Base-by-base conservation (phyloP, 202 grass and related monocot species). In the Brachypodium distachyon region DNA sequence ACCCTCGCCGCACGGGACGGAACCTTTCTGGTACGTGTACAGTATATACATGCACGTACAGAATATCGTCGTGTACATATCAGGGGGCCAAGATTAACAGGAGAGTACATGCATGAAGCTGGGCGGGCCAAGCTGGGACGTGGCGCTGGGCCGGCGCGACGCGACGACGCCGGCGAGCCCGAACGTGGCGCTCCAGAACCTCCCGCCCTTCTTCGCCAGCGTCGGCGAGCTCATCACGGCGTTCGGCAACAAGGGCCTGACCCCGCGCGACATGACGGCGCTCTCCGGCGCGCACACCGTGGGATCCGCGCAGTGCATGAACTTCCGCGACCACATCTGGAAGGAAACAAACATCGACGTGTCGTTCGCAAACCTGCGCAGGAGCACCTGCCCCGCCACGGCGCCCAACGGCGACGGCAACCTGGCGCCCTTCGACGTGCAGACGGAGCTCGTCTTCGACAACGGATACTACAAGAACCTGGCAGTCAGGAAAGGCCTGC, bases 201-300 rank as follows among this genome's bases (percentile, higher is more conserved):
- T 94, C 7, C 88, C 88, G 0, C 31, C n/a, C n/a, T n/a, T n/a
- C n/a, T n/a, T n/a, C 34, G 38, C 79, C 85, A 12, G 12, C 9
- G 19, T 94, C 4, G 8, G 12, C 44, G 1, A 2, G 11, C 87
- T 94, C 47, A 55, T 90, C 80, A 6, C 28, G 2, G 3, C 12
- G 25, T 94, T 90, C 57, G 5, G 50, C 39, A 74, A 38, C 52
- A 83, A 94, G 68, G 71, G 75, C 56, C 87, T 94, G 33, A 78
- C 5, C 61, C 26, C 91, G 17, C 75, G 40, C 0, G 87, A 93
- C 77, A 25, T 93, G 52, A 90, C 91, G 7, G 84, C 84, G 51
- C 91, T 93, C n/a, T 93, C 91, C 5, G 91, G 91, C 23, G 87
- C 72, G 53, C 91, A 93, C 84, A 93, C 84, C 61, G 77, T 90